phyloP scores from a whole-genome alignment of 208 protist genomes.

The Vickermania ingenoplastis region DNA sequence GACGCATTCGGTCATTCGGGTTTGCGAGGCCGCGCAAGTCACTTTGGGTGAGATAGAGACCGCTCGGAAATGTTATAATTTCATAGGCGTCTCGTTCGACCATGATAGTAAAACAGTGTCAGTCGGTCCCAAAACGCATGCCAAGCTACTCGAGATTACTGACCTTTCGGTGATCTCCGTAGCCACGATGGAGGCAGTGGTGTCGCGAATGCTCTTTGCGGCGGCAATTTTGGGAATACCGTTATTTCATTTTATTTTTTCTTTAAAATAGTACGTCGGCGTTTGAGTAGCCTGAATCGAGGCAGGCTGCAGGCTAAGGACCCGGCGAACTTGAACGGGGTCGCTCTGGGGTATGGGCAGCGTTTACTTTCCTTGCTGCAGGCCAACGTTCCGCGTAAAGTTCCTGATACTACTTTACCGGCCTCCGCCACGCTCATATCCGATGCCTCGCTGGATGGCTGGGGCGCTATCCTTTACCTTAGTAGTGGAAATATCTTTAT shows the following conservation, averaged over 20 bases:
- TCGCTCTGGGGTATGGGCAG: neutral
- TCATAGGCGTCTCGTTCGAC: neutral
- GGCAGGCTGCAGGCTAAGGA: neutral
- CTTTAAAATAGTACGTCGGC: neutral
- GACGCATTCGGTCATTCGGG: neutral
- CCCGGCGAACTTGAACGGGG: neutral
- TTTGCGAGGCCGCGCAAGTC: neutral
- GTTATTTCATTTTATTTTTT: constrained; percentile 1
- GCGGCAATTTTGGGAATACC: neutral
- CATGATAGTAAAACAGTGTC: neutral
- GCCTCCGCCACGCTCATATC: neutral
- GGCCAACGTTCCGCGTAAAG: neutral
- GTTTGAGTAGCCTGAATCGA: neutral
- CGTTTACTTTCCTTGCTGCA: neutral
- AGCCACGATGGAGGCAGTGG: neutral
- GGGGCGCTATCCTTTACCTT: constrained; percentile 1
- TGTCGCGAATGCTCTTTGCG: neutral
- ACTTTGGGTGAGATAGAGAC: neutral
- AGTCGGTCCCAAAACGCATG: too few species aligned
- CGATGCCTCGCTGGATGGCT: constrained; percentile 8
- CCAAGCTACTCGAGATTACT: neutral
- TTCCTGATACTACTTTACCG: neutral
- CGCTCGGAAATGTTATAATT: neutral
- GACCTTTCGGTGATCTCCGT: neutral
- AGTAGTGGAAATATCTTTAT: neutral